Evolutionary conservation across 2,329 filamentous ascomycete species (phyloP).

Genomic region (Phialophora macrospora): DNA sequence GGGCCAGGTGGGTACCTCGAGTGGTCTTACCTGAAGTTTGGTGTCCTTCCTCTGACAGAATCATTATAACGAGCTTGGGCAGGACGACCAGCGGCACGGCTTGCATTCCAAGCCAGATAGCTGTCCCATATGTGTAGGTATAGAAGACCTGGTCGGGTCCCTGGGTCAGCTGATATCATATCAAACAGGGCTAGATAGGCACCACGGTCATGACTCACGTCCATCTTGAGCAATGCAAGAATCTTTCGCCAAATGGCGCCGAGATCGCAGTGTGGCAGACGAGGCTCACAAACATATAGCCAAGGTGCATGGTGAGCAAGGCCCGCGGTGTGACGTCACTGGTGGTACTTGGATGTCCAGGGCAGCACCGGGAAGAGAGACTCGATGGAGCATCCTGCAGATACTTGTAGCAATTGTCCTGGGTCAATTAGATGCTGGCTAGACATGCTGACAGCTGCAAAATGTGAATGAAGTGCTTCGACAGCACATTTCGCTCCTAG

Average conservation of each 20-base stretch:
- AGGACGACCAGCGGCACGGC: constrained; percentile 61
- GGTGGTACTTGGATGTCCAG: not conserved
- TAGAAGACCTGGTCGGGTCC: constrained; percentile 48
- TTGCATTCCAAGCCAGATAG: constrained; percentile 52
- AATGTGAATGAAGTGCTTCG: constrained; percentile 19
- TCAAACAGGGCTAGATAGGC: not conserved
- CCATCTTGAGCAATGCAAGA: constrained; percentile 16
- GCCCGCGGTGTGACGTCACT: not conserved
- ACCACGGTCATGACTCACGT: constrained; percentile 17
- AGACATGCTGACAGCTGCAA: constrained; percentile 17
- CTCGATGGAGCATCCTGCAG: not conserved
- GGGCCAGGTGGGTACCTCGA: not conserved
- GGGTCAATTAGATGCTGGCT: constrained; percentile 2
- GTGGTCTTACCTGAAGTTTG: constrained; percentile 57
- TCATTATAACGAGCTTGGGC: constrained; percentile 65
- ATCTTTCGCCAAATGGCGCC: not conserved
- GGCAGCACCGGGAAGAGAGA: not conserved
- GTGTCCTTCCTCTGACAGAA: constrained; percentile 63
- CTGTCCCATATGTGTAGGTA: constrained; percentile 52
- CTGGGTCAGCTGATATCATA: not conserved
- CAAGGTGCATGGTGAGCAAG: not conserved
- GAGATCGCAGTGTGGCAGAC: not conserved
- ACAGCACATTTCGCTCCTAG: constrained; percentile 25
- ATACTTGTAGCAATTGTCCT: constrained; percentile 4
- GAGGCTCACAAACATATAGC: not conserved